phyloP scores from a whole-genome alignment of 768 basidiomycete species.

The Trametes maxima region DNA sequence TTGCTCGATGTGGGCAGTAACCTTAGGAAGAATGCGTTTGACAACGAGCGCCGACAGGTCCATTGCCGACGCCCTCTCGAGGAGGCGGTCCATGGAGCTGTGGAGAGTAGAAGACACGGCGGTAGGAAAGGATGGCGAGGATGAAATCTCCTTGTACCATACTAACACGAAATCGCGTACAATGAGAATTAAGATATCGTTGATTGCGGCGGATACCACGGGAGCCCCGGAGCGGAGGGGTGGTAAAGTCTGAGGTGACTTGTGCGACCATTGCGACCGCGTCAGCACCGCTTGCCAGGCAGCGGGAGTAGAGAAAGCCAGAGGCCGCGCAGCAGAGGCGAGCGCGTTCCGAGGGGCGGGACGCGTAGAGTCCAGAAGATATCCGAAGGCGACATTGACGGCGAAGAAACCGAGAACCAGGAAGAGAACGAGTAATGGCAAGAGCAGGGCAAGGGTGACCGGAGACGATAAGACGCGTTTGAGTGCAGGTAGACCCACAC shows the following conservation, averaged over 20 bases:
- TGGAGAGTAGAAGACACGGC: constrained; percentile 80
- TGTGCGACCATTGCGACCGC: constrained; percentile 88
- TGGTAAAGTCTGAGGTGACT: constrained; percentile 64
- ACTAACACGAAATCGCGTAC: constrained; percentile 85
- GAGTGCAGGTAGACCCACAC: constrained; percentile 56
- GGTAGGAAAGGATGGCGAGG: constrained; percentile 85
- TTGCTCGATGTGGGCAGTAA: constrained; percentile 87
- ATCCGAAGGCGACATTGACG: constrained; percentile 56
- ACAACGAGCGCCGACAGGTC: constrained; percentile 81
- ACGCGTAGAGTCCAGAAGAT: constrained; percentile 55
- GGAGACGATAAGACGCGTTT: constrained; percentile 68
- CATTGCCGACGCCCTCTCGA: constrained; percentile 55
- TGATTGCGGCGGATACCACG: constrained; percentile 68
- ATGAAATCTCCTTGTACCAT: constrained; percentile 89
- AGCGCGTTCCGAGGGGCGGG: constrained; percentile 41
- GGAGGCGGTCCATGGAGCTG: constrained; percentile 57
- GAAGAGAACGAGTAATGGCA: constrained; percentile 57
- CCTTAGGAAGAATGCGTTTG: constrained; percentile 82
- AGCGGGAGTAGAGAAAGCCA: constrained; percentile 89
- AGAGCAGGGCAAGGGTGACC: constrained; percentile 60
- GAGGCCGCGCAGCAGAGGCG: constrained; percentile 65
- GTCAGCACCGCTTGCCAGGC: constrained; percentile 92
- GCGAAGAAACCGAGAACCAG: constrained; percentile 54
- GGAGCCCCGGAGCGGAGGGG: constrained; percentile 67
- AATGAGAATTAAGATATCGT: constrained; percentile 79